Conservation (phyloP, 2,329 filamentous ascomycete genomes). For the Fonsecaea erecta region DNA sequence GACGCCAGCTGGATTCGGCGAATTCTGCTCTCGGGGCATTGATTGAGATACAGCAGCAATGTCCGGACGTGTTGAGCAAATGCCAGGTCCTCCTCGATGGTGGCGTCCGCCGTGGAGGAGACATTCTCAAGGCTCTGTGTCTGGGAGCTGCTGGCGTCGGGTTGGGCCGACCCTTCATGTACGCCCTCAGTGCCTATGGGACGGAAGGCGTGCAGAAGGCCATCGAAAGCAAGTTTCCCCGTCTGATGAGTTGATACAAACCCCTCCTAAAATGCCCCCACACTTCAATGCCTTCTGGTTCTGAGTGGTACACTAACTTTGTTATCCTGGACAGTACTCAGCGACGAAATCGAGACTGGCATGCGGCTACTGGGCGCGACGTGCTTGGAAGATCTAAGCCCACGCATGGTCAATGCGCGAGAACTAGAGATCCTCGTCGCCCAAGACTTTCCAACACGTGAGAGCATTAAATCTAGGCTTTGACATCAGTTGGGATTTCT, state of each 20-base stretch:
- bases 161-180: conserved; percentile 60
- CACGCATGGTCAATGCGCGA: conserved; percentile 50
- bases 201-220: conserved; percentile 59
- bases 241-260: neutral
- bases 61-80: conserved; percentile 55
- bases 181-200: conserved; percentile 54
- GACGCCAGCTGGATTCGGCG: conserved; percentile 58
- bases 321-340: neutral
- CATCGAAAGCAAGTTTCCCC: conserved; percentile 40
- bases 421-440: conserved; percentile 38
- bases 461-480: neutral
- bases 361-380: conserved; percentile 56
- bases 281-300: conserved; percentile 14
- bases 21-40: conserved; percentile 56
- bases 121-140: conserved; percentile 60
- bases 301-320: neutral
- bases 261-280: neutral
- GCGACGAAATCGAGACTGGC: conserved; percentile 52
- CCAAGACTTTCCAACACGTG: neutral
- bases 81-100: conserved; percentile 61
- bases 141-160: conserved; percentile 60
- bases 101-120: conserved; percentile 58
- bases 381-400: conserved; percentile 48
- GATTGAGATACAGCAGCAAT: conserved; percentile 56
- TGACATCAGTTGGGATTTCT: neutral